Conservation (phyloP, 1,284 basidiomycete genomes). For the Pyrrhoderma noxium region DNA sequence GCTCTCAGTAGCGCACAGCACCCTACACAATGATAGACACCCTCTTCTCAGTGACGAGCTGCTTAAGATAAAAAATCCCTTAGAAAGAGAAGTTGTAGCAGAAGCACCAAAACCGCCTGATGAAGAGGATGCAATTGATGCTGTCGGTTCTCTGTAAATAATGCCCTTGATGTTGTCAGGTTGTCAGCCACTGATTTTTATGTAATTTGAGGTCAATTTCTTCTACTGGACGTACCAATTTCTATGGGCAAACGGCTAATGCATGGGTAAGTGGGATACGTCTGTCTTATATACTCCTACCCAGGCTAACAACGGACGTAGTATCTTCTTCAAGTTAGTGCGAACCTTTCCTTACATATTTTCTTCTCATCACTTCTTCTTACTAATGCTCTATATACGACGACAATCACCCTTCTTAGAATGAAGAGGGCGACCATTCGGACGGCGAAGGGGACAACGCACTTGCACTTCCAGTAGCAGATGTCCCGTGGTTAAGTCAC, state of each 20-base stretch:
- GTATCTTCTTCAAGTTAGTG: conserved; percentile 32
- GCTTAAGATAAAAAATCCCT: conserved; percentile 53
- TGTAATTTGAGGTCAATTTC: conserved; percentile 46
- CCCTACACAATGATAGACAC: conserved; percentile 41
- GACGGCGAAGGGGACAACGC: conserved; percentile 17
- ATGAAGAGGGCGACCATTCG: conserved; percentile 32
- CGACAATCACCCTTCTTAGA: conserved; percentile 25
- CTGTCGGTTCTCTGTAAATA: conserved; percentile 56
- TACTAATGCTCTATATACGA: conserved; percentile 33
- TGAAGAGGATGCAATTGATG: conserved; percentile 46
- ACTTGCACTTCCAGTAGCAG: conserved; percentile 33
- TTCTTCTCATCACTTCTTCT: neutral
- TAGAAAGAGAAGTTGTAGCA: conserved; percentile 46
- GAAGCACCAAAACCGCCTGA: conserved; percentile 37
- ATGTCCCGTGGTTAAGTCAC: conserved; percentile 51
- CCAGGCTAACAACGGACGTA: conserved; percentile 17
- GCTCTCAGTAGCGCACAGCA: conserved; percentile 42
- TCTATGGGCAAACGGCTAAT: conserved; percentile 58
- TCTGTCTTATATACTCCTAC: conserved; percentile 6
- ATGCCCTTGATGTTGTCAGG: neutral
- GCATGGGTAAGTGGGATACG: conserved; percentile 46
- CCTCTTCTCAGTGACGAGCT: conserved; percentile 53
- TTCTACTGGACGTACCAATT: conserved; percentile 51
- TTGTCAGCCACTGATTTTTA: conserved; percentile 2
- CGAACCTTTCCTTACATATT: neutral